phyloP scores from a whole-genome alignment of 805 yeast species.

The Monosporozyma servazzii region DNA sequence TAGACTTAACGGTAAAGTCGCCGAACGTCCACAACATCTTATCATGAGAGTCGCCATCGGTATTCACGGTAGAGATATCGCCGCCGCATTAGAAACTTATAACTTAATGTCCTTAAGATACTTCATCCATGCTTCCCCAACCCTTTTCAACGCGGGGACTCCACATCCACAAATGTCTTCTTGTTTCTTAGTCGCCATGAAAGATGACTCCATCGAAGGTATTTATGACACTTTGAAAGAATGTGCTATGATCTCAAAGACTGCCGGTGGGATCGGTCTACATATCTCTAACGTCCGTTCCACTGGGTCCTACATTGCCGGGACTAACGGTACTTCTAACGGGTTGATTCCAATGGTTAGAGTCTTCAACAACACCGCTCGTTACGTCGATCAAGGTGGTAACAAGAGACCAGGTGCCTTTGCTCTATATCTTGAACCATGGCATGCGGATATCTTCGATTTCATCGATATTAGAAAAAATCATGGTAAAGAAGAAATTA shows the following conservation, averaged over 20 bases:
- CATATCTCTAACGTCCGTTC: constrained; percentile 80
- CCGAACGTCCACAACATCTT: constrained; percentile 85
- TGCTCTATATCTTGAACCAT: constrained; percentile 86
- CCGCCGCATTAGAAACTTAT: constrained; percentile 66
- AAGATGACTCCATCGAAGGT: constrained; percentile 90
- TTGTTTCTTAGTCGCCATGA: constrained; percentile 82
- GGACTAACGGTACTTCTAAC: constrained; percentile 83
- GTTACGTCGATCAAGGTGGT: constrained; percentile 96
- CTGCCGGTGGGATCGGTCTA: constrained; percentile 93
- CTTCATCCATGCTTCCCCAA: constrained; percentile 91
- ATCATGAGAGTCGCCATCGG: constrained; percentile 87
- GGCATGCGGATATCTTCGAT: constrained; percentile 88
- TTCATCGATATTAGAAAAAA: constrained; percentile 80
- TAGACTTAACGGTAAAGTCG: constrained; percentile 45
- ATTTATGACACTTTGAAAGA: constrained; percentile 80
- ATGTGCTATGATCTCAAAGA: constrained; percentile 81
- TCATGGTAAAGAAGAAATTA: constrained; percentile 86
- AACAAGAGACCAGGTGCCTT: constrained; percentile 96
- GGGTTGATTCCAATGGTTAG: constrained; percentile 91
- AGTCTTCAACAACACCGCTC: constrained; percentile 88
- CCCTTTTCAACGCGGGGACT: constrained; percentile 86
- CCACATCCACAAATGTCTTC: constrained; percentile 79
- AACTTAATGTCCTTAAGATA: constrained; percentile 74
- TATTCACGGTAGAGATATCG: constrained; percentile 61
- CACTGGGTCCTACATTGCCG: constrained; percentile 76